Evolutionary conservation across 169 alveolate genomes (phyloP), one percentile per base, ranked within the genome.

Genomic region (Plasmodium knowlesi): DNA sequence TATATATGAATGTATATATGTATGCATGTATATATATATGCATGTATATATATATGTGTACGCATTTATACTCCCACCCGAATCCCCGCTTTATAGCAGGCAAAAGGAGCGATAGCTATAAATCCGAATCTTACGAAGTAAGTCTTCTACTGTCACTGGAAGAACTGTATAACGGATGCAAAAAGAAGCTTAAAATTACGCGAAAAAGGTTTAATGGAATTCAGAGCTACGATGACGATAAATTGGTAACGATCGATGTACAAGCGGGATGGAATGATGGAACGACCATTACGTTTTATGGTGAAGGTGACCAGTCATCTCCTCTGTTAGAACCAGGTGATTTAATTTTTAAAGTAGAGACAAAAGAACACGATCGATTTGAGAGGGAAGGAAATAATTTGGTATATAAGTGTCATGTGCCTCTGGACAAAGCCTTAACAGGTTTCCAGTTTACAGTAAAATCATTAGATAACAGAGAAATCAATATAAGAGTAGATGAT

Each of bases 201-300:
- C 92, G 98, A 14, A 96, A 96, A 78, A 89, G 98, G 22, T 96
- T 96, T 79, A 34, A 92, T 22, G 94, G 92, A 61, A 88, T 73
- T 61, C 76, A 83, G 28, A 97, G 92, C 22, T 96, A 97, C 76
- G 96, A 95, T 53, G 98, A 96, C 81, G 98, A 96, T 80, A 96
- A 96, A 76, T 94, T 96, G 10, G 97, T 96, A 16, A 96, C 96
- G 71, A 95, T 96, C 22, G 98, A 96, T 83, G 93, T 96, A 41
- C 96, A 96, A 83, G 97, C 98, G 96, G 97, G 98, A 3, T 96
- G 98, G 98, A 96, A 96, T 61, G 98, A 96, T 84, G 98, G 98
- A n/a, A 96, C 98, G 12, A 96, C 95, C 85, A 78, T 96, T 46
- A 96, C 98, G 12, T 96, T 95, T 79, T 67, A 97, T 2, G 96